These are phyloP conservation scores for Fusarium sp. DNA, from an alignment of 2,329 filamentous ascomycete species.

Conservation along the genomic window DNA sequence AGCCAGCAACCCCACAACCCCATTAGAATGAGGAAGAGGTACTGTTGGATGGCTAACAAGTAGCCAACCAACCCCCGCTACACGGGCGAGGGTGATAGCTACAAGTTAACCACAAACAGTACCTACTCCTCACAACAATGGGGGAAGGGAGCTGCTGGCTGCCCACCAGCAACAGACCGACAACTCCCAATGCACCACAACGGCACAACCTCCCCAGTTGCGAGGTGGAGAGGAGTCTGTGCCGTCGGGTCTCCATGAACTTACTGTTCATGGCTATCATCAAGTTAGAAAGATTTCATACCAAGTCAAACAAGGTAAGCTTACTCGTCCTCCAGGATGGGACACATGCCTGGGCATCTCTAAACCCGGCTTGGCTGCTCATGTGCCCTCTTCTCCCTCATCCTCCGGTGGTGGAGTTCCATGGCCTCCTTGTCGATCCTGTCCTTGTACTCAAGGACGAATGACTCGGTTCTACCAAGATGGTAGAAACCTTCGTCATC, in stretches of 20 bases:
- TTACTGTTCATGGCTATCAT: background rate
- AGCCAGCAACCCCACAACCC: background rate
- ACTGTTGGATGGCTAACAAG: background rate
- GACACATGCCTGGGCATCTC: background rate
- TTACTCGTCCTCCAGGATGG: background rate
- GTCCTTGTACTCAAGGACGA: constrained; percentile 55
- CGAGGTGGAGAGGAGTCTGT: too few species aligned
- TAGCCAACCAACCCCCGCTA: background rate
- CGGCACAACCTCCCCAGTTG: too few species aligned
- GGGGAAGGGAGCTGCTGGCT: background rate
- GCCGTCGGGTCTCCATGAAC: background rate
- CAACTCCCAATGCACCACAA: background rate
- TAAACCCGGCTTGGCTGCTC: background rate
- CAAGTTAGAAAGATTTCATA: background rate
- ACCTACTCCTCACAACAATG: background rate
- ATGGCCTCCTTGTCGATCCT: constrained; percentile 52
- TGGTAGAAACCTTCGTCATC: constrained; percentile 58
- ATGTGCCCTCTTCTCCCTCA: background rate
- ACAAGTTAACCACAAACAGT: background rate
- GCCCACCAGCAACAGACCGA: background rate
- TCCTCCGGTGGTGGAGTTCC: constrained; percentile 37
- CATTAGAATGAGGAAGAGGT: background rate
- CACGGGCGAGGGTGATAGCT: background rate
- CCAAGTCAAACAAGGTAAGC: background rate
- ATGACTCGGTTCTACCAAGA: constrained; percentile 55